These are phyloP conservation scores for Yamadazyma kanchanaburiensis DNA, from an alignment of 1,139 yeast genomes.

Conservation along the genomic window DNA sequence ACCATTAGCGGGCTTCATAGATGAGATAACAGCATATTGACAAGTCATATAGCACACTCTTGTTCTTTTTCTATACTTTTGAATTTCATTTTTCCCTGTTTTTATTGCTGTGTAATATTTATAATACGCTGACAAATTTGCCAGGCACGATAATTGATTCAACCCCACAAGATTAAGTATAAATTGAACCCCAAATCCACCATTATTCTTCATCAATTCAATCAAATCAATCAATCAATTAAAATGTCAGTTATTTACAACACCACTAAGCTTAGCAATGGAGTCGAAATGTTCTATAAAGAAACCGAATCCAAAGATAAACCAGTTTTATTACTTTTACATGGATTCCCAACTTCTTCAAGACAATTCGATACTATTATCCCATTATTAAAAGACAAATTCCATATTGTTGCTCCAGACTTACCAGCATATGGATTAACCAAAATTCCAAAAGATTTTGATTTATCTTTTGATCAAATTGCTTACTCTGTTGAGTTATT, in stretches of 20 bases:
- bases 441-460: constrained; percentile 20
- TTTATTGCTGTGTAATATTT: too few species aligned
- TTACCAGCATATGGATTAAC: constrained; percentile 44
- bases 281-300: constrained; percentile 29
- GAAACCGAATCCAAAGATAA: constrained; percentile 30
- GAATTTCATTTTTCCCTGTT: too few species aligned
- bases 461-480: constrained; percentile 28
- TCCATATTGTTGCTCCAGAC: constrained; percentile 43
- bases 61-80: too few species aligned
- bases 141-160: too few species aligned
- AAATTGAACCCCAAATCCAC: too few species aligned
- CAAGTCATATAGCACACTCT: too few species aligned
- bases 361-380: constrained; percentile 33
- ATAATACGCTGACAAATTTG: too few species aligned
- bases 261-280: constrained; percentile 11
- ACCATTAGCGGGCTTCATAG: too few species aligned
- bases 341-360: constrained; percentile 44
- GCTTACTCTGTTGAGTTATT: constrained; percentile 28
- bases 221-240: too few species aligned
- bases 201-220: too few species aligned
- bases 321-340: constrained; percentile 33
- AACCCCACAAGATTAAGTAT: too few species aligned
- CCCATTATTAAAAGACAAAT: constrained; percentile 28
- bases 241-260: constrained; percentile 10
- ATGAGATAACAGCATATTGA: too few species aligned